phyloP scores from a whole-genome alignment of 495 filamentous ascomycete genomes.

The Neurospora discreta region DNA sequence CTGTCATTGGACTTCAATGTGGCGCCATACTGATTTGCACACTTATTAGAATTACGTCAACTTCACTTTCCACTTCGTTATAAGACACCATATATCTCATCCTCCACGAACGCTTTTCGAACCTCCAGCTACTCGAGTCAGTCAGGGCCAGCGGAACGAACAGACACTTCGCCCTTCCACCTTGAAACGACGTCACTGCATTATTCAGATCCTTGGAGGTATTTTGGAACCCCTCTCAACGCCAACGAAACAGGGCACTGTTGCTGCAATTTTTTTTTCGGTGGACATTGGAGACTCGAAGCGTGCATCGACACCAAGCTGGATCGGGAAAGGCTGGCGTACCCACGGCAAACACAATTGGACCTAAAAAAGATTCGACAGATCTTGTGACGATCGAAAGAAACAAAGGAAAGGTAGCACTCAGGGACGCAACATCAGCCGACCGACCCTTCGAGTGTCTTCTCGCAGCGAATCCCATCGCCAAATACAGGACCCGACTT shows the following conservation, averaged over 20 bases:
- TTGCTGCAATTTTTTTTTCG: constrained; percentile 1
- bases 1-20: not conserved
- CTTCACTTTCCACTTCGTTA: not conserved
- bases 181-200: not conserved
- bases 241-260: not conserved
- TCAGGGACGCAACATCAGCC: not conserved
- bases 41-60: not conserved
- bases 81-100: not conserved
- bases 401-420: not conserved
- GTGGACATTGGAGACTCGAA: constrained; percentile 1
- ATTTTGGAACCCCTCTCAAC: not conserved
- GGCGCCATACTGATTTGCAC: not conserved
- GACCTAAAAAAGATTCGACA: not conserved
- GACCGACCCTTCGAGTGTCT: not conserved
- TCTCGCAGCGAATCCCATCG: not conserved
- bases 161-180: not conserved
- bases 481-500: not conserved
- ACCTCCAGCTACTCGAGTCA: not conserved
- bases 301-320: not conserved
- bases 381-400: constrained; percentile 5
- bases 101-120: not conserved
- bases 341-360: not conserved
- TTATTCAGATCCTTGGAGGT: not conserved
- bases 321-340: not conserved
- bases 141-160: not conserved